Evolutionary conservation across 2,329 filamentous ascomycete genomes (phyloP), one percentile per base, ranked within the genome.

Genomic region (Seiridium unicorne): DNA sequence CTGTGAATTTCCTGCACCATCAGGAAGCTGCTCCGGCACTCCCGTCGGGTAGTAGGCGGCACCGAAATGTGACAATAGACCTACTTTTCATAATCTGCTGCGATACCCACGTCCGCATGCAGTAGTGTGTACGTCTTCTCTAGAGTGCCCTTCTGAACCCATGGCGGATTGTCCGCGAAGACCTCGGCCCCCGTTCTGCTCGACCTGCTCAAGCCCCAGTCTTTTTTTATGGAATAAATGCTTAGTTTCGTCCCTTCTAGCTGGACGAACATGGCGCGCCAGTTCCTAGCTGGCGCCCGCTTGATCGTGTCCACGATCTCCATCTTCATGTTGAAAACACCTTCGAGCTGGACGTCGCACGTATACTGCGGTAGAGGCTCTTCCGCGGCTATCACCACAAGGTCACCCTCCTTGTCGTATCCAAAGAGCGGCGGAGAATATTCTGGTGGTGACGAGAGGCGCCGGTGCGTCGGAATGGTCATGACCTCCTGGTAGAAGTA

Each of bases 41-140:
- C 18, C 18, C 18, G 18, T 26, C 18, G 18, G 18, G 18, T 26
- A 26, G 18, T 26, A 26, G 18, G 18, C 18, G 18, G 18, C 18
- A 26, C 18, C 18, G 18, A 26, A 26, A 26, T 26, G 42, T 31
- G 36, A 40, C n/a, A 13, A 9, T 26, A 46, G 58, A 79, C 84
- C 67, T 73, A 87, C 82, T 91, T 90, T 67, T 83, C 81, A 70
- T 90, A 89, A 72, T 93, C 90, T 13, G 86, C 83, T 8, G 90
- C 90, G 62, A 92, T 84, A 9, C 90, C 90, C 31, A 89, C 85
- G 72, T 93, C 90, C 31, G 89, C 90, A 70, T 92, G 88, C 64
- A 91, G 83, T 53, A 93, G 79, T 57, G 86, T 89, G 70, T 91
- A 93, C n/a, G 82, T 84, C 70, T 81, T 84, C 63, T 91, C 77